Base-by-base conservation (phyloP, 2,329 filamentous ascomycete genomes). In the Xylaria sp. region DNA sequence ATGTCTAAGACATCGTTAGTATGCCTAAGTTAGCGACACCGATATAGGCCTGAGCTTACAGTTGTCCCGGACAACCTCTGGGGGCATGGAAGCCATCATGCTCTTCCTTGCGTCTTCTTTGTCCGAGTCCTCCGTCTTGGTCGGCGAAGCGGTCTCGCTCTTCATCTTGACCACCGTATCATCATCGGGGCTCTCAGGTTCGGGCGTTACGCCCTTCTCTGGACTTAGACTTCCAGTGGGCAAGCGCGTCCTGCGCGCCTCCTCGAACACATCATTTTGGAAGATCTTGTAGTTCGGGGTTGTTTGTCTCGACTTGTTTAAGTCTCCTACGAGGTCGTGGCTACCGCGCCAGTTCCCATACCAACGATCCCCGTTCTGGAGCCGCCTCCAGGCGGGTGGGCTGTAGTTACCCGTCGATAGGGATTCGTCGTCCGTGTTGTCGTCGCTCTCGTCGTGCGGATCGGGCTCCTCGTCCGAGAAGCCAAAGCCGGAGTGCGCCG, bases 331-430 rank as follows among this genome's bases (percentile, higher is more conserved):
- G 8, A 78, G 72, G 63, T 86, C 81, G 64, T 85, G 80, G 56
- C 78, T 74, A 59, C 75, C 73, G 63, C 81, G 80, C 80, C 87
- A 86, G 68, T 86, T 85, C 59, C 81, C 81, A 65, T 76, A 81
- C 69, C 77, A 82, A 67, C 78, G 76, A 61, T 78, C 76, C 64
- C 81, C 82, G 77, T 83, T 84, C 74, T 76, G 78, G 71, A 84
- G 80, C 61, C 81, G 80, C 67, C 80, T 77, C 82, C 82, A 85
- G 44, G 82, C 82, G 59, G 82, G 82, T 52, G 82, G 82, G 66
- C 79, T 83, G 74, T 81, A 85, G 58, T 81, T 81, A 77, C 80
- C 80, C 65, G 61, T 76, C 67, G 81, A 84, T 34, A 66, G 63
- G 38, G 71, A 71, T 37, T 54, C 56, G 57, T 67, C 78, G 73